A percentile compares a stretch with the other conserved stretches of the same genome.
These are phyloP conservation scores for Tylopilus vinaceipallidus DNA, from an alignment of 768 basidiomycete species.

Conservation along the genomic window DNA sequence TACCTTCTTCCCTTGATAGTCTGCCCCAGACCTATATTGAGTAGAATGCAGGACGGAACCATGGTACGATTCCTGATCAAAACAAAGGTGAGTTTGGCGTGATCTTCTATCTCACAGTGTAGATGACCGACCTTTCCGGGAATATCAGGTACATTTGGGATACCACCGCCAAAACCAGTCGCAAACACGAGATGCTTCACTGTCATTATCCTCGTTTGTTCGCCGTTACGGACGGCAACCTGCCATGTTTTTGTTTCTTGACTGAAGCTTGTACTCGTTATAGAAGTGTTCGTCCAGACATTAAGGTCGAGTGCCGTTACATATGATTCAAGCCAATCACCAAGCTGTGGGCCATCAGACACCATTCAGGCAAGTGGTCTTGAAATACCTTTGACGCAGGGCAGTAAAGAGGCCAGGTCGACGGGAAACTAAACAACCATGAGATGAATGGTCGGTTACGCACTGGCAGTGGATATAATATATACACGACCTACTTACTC, in stretches of 20 bases:
- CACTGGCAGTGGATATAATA: not conserved
- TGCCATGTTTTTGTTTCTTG: slow-evolving; percentile 40
- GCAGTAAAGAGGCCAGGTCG: slow-evolving; percentile 50
- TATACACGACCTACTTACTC: slow-evolving; percentile 46
- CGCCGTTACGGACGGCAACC: slow-evolving; percentile 35
- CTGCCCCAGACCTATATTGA: slow-evolving; percentile 42
- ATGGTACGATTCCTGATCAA: slow-evolving; percentile 45
- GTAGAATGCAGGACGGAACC: slow-evolving; percentile 55
- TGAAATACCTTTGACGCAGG: slow-evolving; percentile 47
- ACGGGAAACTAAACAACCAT: slow-evolving; percentile 42
- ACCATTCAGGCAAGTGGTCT: not conserved
- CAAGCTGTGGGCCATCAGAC: slow-evolving; percentile 39
- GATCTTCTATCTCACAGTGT: not conserved
- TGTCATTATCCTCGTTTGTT: slow-evolving; percentile 31
- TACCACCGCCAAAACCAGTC: slow-evolving; percentile 49
- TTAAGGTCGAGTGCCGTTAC: slow-evolving; percentile 56
- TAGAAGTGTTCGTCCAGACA: slow-evolving; percentile 52
- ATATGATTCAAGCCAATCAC: slow-evolving; percentile 63
- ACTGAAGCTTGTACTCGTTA: slow-evolving; percentile 36
- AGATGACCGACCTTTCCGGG: slow-evolving; percentile 40
- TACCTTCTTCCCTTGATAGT: slow-evolving; percentile 58
- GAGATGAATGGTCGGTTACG: not conserved
- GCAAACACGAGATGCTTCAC: slow-evolving; percentile 56
- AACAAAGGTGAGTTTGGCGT: not conserved
- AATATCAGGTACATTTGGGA: slow-evolving; percentile 44